These are phyloP conservation scores for Ambrosia hybrid DNA, from an alignment of 140 eudicot species.

Conservation along the genomic window DNA sequence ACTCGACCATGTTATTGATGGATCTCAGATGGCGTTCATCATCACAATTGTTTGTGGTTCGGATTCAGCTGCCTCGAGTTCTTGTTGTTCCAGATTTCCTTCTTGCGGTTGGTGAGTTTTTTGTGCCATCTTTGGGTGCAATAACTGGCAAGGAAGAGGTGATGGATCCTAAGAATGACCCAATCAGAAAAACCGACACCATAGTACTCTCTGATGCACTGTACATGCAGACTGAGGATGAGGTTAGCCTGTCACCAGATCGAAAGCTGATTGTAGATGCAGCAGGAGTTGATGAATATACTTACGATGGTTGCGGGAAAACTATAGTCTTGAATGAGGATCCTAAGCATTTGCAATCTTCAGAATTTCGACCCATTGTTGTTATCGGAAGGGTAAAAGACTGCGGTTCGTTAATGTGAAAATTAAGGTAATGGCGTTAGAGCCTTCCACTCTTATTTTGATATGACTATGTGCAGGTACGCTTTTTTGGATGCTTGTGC, in stretches of 20 bases:
- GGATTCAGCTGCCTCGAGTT: conserved; percentile 89
- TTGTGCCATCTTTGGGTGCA: conserved; percentile 88
- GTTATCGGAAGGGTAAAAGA: conserved; percentile 89
- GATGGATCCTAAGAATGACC: conserved; percentile 95
- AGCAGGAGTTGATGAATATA: conserved; percentile 74
- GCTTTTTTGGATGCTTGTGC: conserved; percentile 11
- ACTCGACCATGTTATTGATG: conserved; percentile 84
- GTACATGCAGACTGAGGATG: conserved; percentile 78
- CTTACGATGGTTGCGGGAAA: conserved; percentile 90
- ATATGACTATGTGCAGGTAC: conserved; percentile 12
- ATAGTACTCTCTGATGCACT: conserved; percentile 58
- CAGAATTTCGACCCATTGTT: conserved; percentile 68
- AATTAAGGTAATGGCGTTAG: conserved; percentile 62
- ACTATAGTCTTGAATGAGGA: conserved; percentile 57
- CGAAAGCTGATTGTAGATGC: conserved; percentile 81
- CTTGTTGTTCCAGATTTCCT: conserved; percentile 98
- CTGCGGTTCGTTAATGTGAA: conserved; percentile 80
- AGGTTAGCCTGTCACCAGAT: conserved; percentile 64
- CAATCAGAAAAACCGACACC: conserved; percentile 55
- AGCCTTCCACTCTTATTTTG: conserved; percentile 2
- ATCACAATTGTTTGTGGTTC: conserved; percentile 77
- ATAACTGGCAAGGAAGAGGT: conserved; percentile 92
- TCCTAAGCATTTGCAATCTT: conserved; percentile 46
- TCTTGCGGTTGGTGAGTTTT: conserved; percentile 85
- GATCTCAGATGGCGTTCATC: conserved; percentile 82